Base-by-base conservation (phyloP, 2,329 filamentous ascomycete species). In the Stagonosporopsis chrysanthemi region DNA sequence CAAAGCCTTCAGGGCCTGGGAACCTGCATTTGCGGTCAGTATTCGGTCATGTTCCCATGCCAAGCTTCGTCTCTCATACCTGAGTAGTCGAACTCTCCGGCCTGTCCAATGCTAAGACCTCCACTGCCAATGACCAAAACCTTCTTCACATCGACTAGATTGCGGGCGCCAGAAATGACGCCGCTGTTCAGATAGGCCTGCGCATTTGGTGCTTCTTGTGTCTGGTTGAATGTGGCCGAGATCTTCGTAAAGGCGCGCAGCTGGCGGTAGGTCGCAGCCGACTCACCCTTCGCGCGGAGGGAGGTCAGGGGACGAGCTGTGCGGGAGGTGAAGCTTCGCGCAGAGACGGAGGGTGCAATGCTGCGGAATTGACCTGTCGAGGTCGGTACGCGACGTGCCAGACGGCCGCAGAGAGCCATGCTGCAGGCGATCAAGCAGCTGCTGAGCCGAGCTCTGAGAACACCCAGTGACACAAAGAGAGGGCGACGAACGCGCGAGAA, bases 1-100 rank as follows among this genome's bases (percentile, higher is more conserved):
- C 61, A 99, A 84, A 36, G 95, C 95, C 81, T 98, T 98, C 62
- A 99, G 84, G 52, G 95, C 95, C 83, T 98, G 95, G 6, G 94
- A 93, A 64, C 95, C 92, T 97, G 72, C 6, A 22, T 15, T 17
- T 6, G 14, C 9, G 33, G 40, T 74, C 12, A 75, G 65, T 48
- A 62, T 52, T 52, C 15, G 41, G 15, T 35, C 24, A 17, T 12
- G 35, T 22, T 40, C 49, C 26, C 1, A 12, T 33, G 50, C 40
- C 23, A 40, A 29, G 8, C 47, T 40, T 33, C 29, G 33, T 15
- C 22, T 31, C 14, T 59, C 65, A 62, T 83, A 96, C 92, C 94
- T 78, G 95, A 98, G 80, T 98, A 98, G 81, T 98, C 94, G 72
- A 98, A 98, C 82, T 98, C 94, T 81, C 94, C 94, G 65, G 94